Percentiles rank a stretch among this genome's conserved stretches.
Evolutionary conservation across 2,329 filamentous ascomycete genomes (phyloP).

Genomic region (Pseudogymnoascus verrucosus): DNA sequence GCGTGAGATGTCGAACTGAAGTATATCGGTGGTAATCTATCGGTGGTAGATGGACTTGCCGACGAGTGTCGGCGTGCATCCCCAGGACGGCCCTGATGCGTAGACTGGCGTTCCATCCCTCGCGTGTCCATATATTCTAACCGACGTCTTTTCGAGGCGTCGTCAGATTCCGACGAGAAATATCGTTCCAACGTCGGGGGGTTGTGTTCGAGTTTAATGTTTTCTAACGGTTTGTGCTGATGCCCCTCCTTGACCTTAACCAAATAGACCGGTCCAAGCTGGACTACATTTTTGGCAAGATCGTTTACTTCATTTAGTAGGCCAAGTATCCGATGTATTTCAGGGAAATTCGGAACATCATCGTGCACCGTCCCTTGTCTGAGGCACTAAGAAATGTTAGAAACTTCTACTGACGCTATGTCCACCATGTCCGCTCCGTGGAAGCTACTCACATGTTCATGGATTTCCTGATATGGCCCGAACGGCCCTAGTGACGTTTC

Average conservation of each 20-base stretch:
- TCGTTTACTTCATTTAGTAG: slow-evolving; percentile 24
- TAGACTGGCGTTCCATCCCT: background rate
- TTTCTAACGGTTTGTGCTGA: background rate
- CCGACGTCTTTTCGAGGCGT: background rate
- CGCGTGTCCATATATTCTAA: background rate
- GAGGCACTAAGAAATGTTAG: background rate
- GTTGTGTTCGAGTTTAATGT: background rate
- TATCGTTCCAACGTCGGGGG: background rate
- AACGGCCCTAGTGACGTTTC: background rate
- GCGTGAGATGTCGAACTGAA: slow-evolving; percentile 15
- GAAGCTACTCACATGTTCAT: background rate
- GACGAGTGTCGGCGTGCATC: slow-evolving; percentile 16
- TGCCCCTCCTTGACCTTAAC: background rate
- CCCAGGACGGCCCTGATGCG: background rate
- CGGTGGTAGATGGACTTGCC: slow-evolving; percentile 13
- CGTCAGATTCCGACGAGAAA: background rate
- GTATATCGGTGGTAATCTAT: slow-evolving; percentile 19
- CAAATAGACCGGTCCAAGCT: slow-evolving; percentile 16
- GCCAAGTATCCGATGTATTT: slow-evolving; percentile 20
- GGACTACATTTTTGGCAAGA: slow-evolving; percentile 23
- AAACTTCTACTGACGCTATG: background rate
- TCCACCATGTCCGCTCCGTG: background rate
- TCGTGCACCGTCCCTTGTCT: background rate
- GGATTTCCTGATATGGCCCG: background rate
- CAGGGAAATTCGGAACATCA: background rate